Base-by-base conservation (phyloP, 2,329 filamentous ascomycete genomes). In the Tolypocladium ophioglossoides region DNA sequence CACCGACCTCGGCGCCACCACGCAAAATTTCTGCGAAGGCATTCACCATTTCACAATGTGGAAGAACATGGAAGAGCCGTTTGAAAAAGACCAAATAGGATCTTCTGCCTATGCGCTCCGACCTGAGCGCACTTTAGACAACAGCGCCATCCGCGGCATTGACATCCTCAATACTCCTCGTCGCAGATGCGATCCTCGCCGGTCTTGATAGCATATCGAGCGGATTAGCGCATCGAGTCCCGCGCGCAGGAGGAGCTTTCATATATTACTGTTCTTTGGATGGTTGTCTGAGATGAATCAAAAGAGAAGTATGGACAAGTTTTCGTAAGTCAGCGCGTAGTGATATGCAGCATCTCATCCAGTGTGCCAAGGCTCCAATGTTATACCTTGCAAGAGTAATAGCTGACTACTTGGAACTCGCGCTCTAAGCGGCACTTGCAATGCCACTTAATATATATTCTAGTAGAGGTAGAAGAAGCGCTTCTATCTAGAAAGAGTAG, bases 51-150 rank as follows among this genome's bases (percentile, higher is more conserved):
- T 92, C 50, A 85, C 86, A 7, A 76, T 79, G 64, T 79, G 84
- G 72, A 95, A 96, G 76, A 89, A 95, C 70, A 75, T 94, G 55
- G 91, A 95, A 66, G 88, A 91, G 74, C 89, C 88, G 0, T 89
- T 90, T 62, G 87, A 91, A 72, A 83, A 83, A 63, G 80, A 84
- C 60, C 89, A 95, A 72, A 90, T 91, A 61, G 87, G 86, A 32
- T 82, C 76, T 2, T 51, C 44, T 18, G 57, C 60, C 56, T 8
- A 56, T 56, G 54, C 53, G 50, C 47, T 54, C 14, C 40, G 72
- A 78, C 58, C 69, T 77, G 87, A 92, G 71, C 77, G 89, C 46
- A 85, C 85, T 0, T 78, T 95, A 38, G 89, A 94, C 62, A 89
- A 94, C 73, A 82, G 77, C 54, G 86, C 86, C 12, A 85, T 89